Evolutionary conservation across 306 rosid genomes (phyloP).

Genomic region (Mucuna pruriens): DNA sequence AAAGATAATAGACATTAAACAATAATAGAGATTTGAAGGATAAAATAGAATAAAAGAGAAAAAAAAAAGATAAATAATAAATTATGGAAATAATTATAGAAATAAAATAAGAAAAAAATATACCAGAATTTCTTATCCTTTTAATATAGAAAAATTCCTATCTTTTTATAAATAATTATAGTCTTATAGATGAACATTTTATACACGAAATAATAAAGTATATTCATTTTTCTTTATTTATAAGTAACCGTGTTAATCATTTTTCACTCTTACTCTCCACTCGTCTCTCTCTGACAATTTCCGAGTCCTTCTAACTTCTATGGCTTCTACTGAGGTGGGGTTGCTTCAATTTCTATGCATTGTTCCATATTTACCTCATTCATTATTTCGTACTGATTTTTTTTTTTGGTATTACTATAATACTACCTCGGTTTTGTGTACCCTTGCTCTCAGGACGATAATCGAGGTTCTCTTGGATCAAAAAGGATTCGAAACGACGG

Average conservation of each 20-base stretch:
- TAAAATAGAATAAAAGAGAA: too few species aligned
- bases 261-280: neutral
- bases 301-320: neutral
- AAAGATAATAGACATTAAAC: too few species aligned
- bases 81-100: too few species aligned
- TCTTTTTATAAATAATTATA: too few species aligned
- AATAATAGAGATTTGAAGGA: too few species aligned
- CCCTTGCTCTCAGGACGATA: neutral
- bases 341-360: neutral
- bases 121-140: too few species aligned
- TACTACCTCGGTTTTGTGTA: neutral
- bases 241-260: neutral
- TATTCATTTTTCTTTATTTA: neutral
- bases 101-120: too few species aligned
- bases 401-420: neutral
- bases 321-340: neutral
- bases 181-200: too few species aligned
- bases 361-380: neutral
- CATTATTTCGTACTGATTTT: neutral
- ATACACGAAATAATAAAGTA: neutral
- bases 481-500: conserved; percentile 17
- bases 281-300: neutral
- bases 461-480: neutral
- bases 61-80: too few species aligned
- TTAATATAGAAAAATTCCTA: too few species aligned